Evolutionary conservation across 2,329 filamentous ascomycete genomes (phyloP).

Genomic region (Escovopsis sp.): DNA sequence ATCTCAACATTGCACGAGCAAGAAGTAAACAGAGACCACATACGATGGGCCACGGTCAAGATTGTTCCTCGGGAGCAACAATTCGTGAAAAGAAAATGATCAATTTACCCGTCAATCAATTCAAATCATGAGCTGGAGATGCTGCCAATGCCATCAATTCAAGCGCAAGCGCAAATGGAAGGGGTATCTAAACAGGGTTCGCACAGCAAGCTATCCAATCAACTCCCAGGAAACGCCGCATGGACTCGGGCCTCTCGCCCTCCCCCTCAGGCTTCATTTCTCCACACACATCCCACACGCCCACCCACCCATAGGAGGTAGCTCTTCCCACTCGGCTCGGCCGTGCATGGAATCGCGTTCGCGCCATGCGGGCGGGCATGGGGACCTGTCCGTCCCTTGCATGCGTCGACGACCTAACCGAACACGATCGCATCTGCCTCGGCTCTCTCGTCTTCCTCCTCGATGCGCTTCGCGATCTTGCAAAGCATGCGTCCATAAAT

Average conservation of each 20-base stretch:
- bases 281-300: slow-evolving; percentile 2
- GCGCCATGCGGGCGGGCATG: neutral
- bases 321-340: no score
- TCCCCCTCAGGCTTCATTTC: slow-evolving; percentile 5
- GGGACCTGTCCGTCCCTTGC: no score
- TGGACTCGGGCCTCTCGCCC: neutral
- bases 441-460: slow-evolving; percentile 21
- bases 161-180: slow-evolving; percentile 1
- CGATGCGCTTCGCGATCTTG: slow-evolving; percentile 20
- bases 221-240: slow-evolving; percentile 5
- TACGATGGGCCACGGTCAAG: no score
- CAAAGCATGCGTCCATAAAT: slow-evolving; percentile 20
- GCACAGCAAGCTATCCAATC: slow-evolving; percentile 3
- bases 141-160: neutral
- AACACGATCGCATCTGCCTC: slow-evolving; percentile 7
- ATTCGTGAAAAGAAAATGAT: no score
- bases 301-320: neutral
- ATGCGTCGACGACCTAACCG: neutral
- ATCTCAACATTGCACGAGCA: no score
- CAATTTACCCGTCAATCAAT: no score
- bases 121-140: neutral
- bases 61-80: no score
- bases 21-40: no score
- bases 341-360: neutral
- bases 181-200: slow-evolving; percentile 5